Evolutionary conservation across 805 yeast genomes (phyloP).

Genomic region (Yamadazyma olivae): DNA sequence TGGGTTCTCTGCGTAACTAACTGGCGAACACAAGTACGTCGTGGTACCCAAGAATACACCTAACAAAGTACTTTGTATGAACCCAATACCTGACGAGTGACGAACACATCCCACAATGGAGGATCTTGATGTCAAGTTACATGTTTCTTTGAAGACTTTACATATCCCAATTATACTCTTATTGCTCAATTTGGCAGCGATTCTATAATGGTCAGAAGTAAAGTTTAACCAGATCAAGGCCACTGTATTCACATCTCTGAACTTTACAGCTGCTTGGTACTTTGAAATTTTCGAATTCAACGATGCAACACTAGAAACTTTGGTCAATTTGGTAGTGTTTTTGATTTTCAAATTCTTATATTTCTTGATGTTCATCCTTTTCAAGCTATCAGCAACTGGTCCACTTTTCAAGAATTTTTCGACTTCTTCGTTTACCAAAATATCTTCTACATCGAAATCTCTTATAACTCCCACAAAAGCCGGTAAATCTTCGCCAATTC

Average conservation of each 20-base stretch:
- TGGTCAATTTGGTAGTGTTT: constrained; percentile 61
- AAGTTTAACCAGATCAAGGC: constrained; percentile 67
- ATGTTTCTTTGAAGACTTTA: constrained; percentile 87
- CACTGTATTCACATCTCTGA: constrained; percentile 39
- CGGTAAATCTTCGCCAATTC: constrained; percentile 71
- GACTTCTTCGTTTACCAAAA: constrained; percentile 76
- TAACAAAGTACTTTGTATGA: constrained; percentile 75
- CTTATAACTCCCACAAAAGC: constrained; percentile 63
- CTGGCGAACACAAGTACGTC: constrained; percentile 75
- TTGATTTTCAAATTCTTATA: constrained; percentile 50
- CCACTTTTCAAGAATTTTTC: constrained; percentile 69
- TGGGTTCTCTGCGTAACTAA: constrained; percentile 75
- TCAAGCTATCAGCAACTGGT: constrained; percentile 57
- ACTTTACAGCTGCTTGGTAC: constrained; percentile 38
- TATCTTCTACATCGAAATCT: constrained; percentile 66
- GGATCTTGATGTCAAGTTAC: constrained; percentile 68
- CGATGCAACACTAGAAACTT: constrained; percentile 34
- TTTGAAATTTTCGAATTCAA: constrained; percentile 43
- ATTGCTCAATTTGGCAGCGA: constrained; percentile 59
- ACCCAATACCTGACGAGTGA: constrained; percentile 83
- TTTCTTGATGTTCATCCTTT: constrained; percentile 35
- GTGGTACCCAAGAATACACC: constrained; percentile 88
- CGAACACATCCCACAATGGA: constrained; percentile 86
- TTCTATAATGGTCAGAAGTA: constrained; percentile 68
- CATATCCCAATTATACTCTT: constrained; percentile 70